Percentiles rank a stretch among this genome's conserved stretches.
Evolutionary conservation across 2,329 filamentous ascomycete genomes (phyloP).

Genomic region (Colletotrichum nymphaeae): DNA sequence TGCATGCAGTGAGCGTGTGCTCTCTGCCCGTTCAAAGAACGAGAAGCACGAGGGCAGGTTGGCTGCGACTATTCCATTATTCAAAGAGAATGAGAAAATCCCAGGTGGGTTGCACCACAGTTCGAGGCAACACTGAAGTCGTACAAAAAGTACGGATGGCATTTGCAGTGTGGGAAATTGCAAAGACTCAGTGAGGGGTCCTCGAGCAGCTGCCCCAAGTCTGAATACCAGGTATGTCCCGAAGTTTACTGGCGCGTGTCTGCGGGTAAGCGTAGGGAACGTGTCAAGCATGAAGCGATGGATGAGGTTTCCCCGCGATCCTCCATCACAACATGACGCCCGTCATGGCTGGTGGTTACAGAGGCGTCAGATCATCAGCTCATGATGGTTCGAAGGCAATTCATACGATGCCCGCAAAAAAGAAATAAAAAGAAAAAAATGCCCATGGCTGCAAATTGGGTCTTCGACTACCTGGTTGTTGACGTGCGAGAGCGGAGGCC

Average conservation of each 20-base stretch:
- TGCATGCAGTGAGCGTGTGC: not conserved
- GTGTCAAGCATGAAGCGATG: conserved; percentile 15
- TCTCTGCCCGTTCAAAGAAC: not conserved
- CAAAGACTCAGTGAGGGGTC: not conserved
- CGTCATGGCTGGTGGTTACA: conserved; percentile 12
- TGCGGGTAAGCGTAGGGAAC: conserved; percentile 1
- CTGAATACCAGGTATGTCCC: not conserved
- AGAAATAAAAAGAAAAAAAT: conserved; percentile 22
- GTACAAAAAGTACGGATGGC: conserved; percentile 17
- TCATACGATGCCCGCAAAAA: conserved; percentile 30
- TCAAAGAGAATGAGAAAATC: not conserved
- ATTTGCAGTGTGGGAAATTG: conserved; percentile 30
- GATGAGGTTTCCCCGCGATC: conserved; percentile 9
- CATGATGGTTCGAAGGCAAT: conserved; percentile 18
- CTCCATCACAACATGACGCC: conserved; percentile 16
- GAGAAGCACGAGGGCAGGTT: not conserved
- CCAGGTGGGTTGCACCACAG: conserved; percentile 23
- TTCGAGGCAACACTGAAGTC: not conserved
- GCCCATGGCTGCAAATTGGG: not conserved
- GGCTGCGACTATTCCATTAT: not conserved
- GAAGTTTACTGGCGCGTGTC: not conserved
- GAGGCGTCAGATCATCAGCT: conserved; percentile 28
- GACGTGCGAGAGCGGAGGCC: conserved; percentile 31
- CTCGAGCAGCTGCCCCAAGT: not conserved
- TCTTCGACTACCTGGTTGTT: conserved; percentile 14